A percentile compares a stretch with the other conserved stretches of the same genome.
Evolutionary conservation across 352 stramenopile species (phyloP).

Genomic region (Phytophthora capsici): DNA sequence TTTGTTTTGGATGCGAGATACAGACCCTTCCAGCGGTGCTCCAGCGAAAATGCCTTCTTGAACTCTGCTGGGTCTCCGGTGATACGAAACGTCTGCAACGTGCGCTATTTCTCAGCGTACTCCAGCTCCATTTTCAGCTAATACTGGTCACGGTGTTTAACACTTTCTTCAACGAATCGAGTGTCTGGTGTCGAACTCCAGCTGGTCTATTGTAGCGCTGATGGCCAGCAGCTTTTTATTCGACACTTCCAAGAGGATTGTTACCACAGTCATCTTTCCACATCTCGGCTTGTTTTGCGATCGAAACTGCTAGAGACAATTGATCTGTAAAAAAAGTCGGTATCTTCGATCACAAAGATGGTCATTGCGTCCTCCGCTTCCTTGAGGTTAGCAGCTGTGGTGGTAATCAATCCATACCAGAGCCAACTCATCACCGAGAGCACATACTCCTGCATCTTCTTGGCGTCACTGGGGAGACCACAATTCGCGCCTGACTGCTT

Average conservation of each 20-base stretch:
- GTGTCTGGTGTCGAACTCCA: conserved; percentile 83
- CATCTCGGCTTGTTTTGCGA: conserved; percentile 92
- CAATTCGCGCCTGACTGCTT: too few species aligned
- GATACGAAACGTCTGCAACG: conserved; percentile 86
- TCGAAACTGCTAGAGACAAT: conserved; percentile 90
- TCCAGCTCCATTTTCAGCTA: conserved; percentile 94
- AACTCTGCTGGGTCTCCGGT: conserved; percentile 70
- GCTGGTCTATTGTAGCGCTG: conserved; percentile 73
- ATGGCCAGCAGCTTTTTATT: conserved; percentile 84
- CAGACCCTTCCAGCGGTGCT: conserved; percentile 86
- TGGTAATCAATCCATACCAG: too few species aligned
- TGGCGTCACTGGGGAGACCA: too few species aligned
- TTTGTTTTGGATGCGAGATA: conserved; percentile 91
- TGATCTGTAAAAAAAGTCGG: conserved; percentile 96
- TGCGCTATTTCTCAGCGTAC: conserved; percentile 92
- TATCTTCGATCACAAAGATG: too few species aligned
- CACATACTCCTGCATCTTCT: too few species aligned
- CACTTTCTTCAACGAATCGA: conserved; percentile 95
- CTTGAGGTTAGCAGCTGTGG: too few species aligned
- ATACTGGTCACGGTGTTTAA: conserved; percentile 92
- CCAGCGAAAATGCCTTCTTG: conserved; percentile 77
- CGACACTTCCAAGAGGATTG: conserved; percentile 90
- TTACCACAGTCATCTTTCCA: conserved; percentile 96
- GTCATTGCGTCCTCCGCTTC: too few species aligned
- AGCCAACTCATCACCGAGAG: too few species aligned